These are phyloP conservation scores for Ensete ventricosum DNA, from an alignment of 176 grass and related monocot species.

Conservation along the genomic window DNA sequence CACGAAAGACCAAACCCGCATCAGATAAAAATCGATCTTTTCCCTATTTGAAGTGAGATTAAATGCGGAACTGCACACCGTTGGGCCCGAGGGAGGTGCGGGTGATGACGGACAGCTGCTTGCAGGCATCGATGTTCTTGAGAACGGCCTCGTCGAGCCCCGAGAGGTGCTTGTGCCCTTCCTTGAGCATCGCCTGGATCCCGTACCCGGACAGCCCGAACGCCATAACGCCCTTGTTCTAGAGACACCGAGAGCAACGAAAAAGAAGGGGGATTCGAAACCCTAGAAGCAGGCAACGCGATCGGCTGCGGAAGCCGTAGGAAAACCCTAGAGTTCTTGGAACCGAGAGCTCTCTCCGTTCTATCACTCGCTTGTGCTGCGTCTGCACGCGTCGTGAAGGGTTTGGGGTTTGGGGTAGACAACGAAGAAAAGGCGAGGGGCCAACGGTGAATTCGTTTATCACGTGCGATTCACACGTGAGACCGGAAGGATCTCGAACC, in stretches of 20 bases:
- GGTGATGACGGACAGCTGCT: constrained; percentile 66
- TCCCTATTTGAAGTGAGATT: not conserved
- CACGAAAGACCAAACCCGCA: not conserved
- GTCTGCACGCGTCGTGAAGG: not conserved
- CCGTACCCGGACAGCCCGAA: constrained; percentile 44
- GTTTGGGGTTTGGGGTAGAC: too few relatives aligned
- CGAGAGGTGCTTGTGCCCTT: constrained; percentile 70
- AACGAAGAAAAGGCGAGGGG: too few relatives aligned
- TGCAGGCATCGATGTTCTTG: constrained; percentile 69
- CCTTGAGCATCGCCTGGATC: constrained; percentile 84
- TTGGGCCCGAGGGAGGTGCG: constrained; percentile 78
- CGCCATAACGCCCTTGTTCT: constrained; percentile 18
- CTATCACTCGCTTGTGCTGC: too few relatives aligned
- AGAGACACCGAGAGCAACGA: not conserved
- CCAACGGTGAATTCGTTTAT: too few relatives aligned
- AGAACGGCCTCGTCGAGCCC: constrained; percentile 68
- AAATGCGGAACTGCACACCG: constrained; percentile 27
- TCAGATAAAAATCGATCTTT: not conserved
- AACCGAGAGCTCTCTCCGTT: not conserved
- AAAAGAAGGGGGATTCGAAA: not conserved
- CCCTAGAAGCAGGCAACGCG: not conserved
- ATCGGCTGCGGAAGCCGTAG: not conserved
- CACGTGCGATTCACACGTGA: too few relatives aligned
- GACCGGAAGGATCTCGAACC: too few relatives aligned
- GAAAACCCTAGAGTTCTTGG: not conserved